phyloP scores from a whole-genome alignment of 1,284 basidiomycete genomes.

The Golubevia sp. region DNA sequence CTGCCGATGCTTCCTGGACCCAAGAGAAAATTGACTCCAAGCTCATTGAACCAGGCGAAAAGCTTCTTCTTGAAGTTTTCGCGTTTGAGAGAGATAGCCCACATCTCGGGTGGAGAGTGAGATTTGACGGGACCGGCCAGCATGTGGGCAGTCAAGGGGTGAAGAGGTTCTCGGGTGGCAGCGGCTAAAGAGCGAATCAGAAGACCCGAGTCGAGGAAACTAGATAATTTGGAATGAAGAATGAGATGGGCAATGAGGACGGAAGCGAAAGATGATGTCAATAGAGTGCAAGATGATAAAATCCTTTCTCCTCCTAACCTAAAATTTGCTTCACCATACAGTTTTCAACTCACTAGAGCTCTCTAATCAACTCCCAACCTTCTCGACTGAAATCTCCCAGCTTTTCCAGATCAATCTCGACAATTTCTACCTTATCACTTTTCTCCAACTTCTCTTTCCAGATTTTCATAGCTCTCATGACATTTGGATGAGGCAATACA shows the following conservation, averaged over 20 bases:
- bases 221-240: slow-evolving; percentile 1
- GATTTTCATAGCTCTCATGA: slow-evolving; percentile 14
- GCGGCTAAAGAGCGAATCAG: slow-evolving; percentile 18
- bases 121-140: slow-evolving; percentile 19
- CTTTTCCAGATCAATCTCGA: slow-evolving; percentile 13
- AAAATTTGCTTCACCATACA: too few species aligned
- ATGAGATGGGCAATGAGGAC: too few species aligned
- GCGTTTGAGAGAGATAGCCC: slow-evolving; percentile 7
- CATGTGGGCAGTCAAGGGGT: slow-evolving; percentile 27
- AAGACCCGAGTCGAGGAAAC: slow-evolving; percentile 31
- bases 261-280: too few species aligned
- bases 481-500: slow-evolving; percentile 17
- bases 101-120: slow-evolving; percentile 17
- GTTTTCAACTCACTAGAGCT: slow-evolving; percentile 30
- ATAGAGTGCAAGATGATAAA: too few species aligned
- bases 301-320: too few species aligned
- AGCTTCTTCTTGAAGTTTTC: slow-evolving; percentile 21
- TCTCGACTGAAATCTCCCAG: slow-evolving; percentile 17
- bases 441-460: slow-evolving; percentile 17
- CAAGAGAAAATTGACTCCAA: slow-evolving; percentile 24
- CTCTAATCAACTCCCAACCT: slow-evolving; percentile 29
- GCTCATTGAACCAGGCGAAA: slow-evolving; percentile 16
- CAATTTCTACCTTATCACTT: slow-evolving; percentile 11
- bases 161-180: slow-evolving; percentile 24
- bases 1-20: slow-evolving; percentile 13